phyloP scores from a whole-genome alignment of 139 green algal species.

The Coelastrella sp. region DNA sequence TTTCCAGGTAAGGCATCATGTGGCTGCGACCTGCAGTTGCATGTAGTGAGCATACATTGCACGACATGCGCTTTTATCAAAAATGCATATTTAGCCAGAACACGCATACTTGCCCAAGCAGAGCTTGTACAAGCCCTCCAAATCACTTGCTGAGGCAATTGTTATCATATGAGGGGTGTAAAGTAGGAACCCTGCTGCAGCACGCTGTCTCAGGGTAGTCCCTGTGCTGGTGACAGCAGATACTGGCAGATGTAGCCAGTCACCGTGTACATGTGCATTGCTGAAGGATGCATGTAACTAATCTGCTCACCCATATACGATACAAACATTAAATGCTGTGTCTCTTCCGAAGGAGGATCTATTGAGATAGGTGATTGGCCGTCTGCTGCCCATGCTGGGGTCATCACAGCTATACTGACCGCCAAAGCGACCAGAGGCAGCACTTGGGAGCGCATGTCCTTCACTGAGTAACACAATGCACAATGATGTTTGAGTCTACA shows the following conservation, averaged over 20 bases:
- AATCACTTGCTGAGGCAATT: not conserved
- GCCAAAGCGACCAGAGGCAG: not conserved
- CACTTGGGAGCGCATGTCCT: not conserved
- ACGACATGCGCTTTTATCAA: not conserved
- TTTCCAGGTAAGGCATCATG: conserved; percentile 33
- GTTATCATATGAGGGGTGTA: not conserved
- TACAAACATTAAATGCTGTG: conserved; percentile 28
- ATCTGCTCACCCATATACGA: not conserved
- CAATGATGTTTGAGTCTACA: too few species aligned
- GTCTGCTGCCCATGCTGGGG: not conserved
- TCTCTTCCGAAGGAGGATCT: not conserved
- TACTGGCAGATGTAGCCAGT: not conserved
- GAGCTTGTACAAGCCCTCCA: not conserved
- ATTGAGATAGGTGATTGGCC: not conserved
- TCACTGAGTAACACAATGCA: too few species aligned
- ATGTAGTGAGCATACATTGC: not conserved
- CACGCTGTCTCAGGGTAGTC: not conserved
- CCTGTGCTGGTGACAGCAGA: not conserved
- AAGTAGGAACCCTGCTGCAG: not conserved
- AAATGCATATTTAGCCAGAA: not conserved
- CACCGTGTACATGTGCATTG: not conserved
- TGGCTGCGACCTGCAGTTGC: conserved; percentile 29
- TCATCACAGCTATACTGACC: not conserved
- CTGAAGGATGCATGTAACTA: too few species aligned
- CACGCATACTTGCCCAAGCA: not conserved